These are phyloP conservation scores for Podosphaera xanthii DNA, from an alignment of 2,329 filamentous ascomycete species.

Conservation along the genomic window DNA sequence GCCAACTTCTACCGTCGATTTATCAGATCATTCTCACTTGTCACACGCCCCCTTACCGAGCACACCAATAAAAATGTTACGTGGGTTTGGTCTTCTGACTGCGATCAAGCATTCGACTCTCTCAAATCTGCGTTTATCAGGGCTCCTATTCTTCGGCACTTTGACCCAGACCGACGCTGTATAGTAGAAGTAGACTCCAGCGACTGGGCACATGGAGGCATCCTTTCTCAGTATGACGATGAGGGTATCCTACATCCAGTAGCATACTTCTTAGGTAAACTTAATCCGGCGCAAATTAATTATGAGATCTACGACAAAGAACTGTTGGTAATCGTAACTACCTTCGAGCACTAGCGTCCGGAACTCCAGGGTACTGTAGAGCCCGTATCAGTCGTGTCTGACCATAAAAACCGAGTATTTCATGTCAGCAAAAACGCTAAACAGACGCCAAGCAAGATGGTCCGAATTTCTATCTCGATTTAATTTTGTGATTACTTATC, in stretches of 20 bases:
- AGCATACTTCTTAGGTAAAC: constrained; percentile 1
- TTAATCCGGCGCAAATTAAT: neutral
- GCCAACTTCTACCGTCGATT: too few relatives aligned
- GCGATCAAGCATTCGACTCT: neutral
- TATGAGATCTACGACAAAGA: constrained; percentile 19
- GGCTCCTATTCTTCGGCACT: neutral
- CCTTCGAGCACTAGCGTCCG: constrained; percentile 8
- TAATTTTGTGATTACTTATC: neutral
- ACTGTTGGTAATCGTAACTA: constrained; percentile 16
- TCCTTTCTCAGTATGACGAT: neutral
- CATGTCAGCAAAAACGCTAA: constrained; percentile 10
- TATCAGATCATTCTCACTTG: too few relatives aligned
- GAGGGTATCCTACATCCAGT: neutral
- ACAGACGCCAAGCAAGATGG: constrained; percentile 6
- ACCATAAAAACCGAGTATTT: constrained; percentile 14
- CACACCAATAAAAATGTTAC: too few relatives aligned
- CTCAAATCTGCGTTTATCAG: neutral
- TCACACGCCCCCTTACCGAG: too few relatives aligned
- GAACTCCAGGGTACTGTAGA: constrained; percentile 6
- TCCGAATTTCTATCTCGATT: neutral
- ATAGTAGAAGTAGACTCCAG: neutral
- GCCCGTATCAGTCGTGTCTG: constrained; percentile 6
- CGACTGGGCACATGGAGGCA: neutral
- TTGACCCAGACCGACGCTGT: neutral
- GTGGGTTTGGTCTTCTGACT: neutral